Base-by-base conservation (phyloP, 257 asterid species). In the Solanum pimpinellifolium region DNA sequence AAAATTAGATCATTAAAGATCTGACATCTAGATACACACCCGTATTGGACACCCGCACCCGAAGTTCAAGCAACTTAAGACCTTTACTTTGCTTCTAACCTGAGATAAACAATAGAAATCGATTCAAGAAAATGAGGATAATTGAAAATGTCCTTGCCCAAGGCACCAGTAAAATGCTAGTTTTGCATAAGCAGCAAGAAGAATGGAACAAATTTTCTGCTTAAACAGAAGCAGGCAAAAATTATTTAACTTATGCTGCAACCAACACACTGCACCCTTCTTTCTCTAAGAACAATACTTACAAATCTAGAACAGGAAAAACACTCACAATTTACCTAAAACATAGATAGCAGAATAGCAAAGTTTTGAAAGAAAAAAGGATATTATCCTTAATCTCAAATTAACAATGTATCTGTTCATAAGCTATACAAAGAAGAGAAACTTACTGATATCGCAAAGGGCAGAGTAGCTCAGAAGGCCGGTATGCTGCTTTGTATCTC, bases 391-490 rank as follows among this genome's bases (percentile, higher is more conserved):
- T 31, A 31, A 85, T 85, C 83, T 39, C 44, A 25, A 23, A 72
- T 42, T 33, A 72, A 35, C 41, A 27, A 39, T 49, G 35, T 47
- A 56, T 52, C 27, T 13, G 47, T 41, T 74, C 59, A 83, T 81
- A 76, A 89, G 52, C 86, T 44, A 41, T 33, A 47, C 66, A 85
- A 83, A 87, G 46, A 47, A 81, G 69, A 86, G 37, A 80, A 88
- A 93, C 99, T 97, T 93, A 97, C 99, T 91, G 88, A 89, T 91
- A 94, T 44, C 97, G 98, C 85, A 93, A 98, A 80, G 99, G 99
- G 90, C 99, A 96, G 80, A 97, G 98, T 84, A 97, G 98, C 94
- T 97, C 98, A 73, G 99, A 96, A 77, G 99, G 99, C 39, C 90
- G 93, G 88, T 96, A 96, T 33, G 98, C 96, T 74, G 98, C 98